These are phyloP conservation scores for Themeda triandra DNA, from an alignment of 176 grass and related monocot species.

Conservation along the genomic window DNA sequence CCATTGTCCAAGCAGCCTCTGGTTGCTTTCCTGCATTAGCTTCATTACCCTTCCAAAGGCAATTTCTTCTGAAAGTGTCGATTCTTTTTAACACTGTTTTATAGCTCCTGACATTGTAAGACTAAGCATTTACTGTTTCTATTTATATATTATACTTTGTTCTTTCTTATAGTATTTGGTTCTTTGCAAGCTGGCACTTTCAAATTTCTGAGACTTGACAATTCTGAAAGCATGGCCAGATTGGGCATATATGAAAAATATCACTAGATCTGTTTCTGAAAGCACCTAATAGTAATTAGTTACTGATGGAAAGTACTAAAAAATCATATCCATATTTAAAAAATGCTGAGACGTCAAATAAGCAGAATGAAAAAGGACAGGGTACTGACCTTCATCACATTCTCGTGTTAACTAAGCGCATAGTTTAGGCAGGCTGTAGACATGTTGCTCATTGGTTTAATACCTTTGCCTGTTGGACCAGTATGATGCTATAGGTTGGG, in stretches of 20 bases:
- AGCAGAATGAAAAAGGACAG: neutral
- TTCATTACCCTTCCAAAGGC: too few species aligned
- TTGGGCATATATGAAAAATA: neutral
- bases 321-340: neutral
- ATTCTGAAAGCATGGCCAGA: neutral
- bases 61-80: too few species aligned
- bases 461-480: slow-evolving; percentile 32
- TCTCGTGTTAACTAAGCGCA: neutral
- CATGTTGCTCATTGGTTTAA: slow-evolving; percentile 6
- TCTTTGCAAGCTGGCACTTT: neutral
- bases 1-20: too few species aligned
- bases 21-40: too few species aligned
- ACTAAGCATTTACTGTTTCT: neutral
- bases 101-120: slow-evolving; percentile 1
- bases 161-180: neutral
- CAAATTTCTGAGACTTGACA: neutral
- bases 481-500: slow-evolving; percentile 96
- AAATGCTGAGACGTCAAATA: neutral
- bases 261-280: neutral
- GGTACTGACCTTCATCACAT: neutral
- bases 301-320: neutral
- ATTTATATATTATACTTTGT: neutral
- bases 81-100: too few species aligned
- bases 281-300: neutral
- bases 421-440: slow-evolving; percentile 5